Conservation (phyloP, 2,329 filamentous ascomycete species). For the Chalaropsis ovoidea region DNA sequence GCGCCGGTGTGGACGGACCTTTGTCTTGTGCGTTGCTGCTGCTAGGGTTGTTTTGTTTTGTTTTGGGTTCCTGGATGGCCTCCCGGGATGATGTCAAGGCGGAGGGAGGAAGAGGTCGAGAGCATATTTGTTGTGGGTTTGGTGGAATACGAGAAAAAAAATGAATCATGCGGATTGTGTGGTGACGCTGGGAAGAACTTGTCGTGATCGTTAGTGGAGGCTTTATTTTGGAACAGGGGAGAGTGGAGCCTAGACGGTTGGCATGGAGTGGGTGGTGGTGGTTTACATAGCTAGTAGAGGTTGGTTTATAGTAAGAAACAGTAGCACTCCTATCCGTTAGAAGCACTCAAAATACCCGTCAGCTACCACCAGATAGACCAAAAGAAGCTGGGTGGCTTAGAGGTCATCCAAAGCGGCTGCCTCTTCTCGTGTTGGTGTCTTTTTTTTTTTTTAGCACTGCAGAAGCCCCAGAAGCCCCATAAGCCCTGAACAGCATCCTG, state of each 20-base stretch:
- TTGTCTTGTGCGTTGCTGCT: not conserved
- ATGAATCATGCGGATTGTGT: not conserved
- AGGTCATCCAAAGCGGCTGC: not conserved
- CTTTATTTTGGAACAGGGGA: not conserved
- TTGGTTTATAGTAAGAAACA: not conserved
- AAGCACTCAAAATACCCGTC: not conserved
- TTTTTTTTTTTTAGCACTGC: conserved; percentile 10
- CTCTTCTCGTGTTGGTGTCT: not conserved
- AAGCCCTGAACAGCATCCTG: not conserved
- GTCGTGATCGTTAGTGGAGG: not conserved
- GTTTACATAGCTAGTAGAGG: not conserved
- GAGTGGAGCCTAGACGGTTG: too few species aligned
- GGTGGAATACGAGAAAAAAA: not conserved
- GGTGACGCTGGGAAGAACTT: too few species aligned
- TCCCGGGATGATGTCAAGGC: not conserved
- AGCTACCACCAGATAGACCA: not conserved
- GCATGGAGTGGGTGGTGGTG: not conserved
- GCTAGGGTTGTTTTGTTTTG: not conserved
- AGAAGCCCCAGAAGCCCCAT: not conserved
- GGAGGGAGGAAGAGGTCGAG: not conserved
- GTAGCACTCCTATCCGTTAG: not conserved
- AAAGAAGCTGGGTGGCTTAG: not conserved
- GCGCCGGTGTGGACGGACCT: not conserved
- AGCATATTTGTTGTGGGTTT: not conserved
- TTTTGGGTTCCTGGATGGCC: not conserved